Evolutionary conservation across 345 rosid species (phyloP).

Genomic region (Punica granatum): DNA sequence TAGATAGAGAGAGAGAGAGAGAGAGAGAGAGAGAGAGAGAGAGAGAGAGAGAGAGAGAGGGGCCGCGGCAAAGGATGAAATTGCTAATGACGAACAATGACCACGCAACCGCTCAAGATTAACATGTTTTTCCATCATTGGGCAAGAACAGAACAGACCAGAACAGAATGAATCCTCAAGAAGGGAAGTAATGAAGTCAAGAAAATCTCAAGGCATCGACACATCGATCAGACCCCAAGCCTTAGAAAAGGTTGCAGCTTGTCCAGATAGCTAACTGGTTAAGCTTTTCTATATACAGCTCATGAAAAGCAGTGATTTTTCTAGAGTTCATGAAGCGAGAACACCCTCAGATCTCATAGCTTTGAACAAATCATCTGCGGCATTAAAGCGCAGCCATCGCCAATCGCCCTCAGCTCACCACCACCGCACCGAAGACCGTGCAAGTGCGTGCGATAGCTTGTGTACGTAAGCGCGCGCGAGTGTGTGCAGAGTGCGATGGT

Average conservation of each 20-base stretch:
- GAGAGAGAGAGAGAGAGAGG: too few species aligned
- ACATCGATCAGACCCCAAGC: too few species aligned
- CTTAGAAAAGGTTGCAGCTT: too few species aligned
- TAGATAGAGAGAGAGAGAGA: background rate
- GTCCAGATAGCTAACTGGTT: too few species aligned
- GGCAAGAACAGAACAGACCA: constrained; percentile 3
- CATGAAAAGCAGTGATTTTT: background rate
- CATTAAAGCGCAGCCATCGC: background rate
- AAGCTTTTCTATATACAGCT: too few species aligned
- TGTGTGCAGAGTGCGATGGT: background rate
- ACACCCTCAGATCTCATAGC: constrained; percentile 20
- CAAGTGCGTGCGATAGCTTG: background rate
- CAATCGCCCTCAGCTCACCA: background rate
- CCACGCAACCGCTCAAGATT: constrained; percentile 9
- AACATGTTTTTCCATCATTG: constrained; percentile 7
- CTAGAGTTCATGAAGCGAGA: background rate
- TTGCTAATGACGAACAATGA: background rate
- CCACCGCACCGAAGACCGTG: background rate
- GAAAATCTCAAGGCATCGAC: too few species aligned
- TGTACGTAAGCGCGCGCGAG: background rate
- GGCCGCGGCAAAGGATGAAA: background rate
- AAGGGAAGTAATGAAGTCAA: too few species aligned
- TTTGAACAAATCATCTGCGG: constrained; percentile 13
- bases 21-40: background rate
- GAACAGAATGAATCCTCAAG: too few species aligned